Evolutionary conservation across 2,329 filamentous ascomycete species (phyloP).

Genomic region (Xylariaceae sp.): DNA sequence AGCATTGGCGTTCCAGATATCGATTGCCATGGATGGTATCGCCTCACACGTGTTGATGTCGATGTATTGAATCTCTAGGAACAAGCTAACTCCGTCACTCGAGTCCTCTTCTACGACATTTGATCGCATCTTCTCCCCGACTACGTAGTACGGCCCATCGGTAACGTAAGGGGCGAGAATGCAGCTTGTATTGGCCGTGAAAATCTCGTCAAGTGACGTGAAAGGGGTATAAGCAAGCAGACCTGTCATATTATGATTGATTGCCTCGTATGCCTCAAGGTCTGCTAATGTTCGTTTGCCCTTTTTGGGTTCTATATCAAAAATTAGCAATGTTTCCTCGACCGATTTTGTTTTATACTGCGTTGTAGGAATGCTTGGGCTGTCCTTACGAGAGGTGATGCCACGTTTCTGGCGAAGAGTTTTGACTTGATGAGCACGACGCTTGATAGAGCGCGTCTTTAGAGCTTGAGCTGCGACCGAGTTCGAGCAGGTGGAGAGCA

Average conservation of each 20-base stretch:
- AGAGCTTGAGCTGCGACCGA: constrained; percentile 36
- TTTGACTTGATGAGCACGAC: constrained; percentile 37
- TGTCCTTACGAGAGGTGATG: constrained; percentile 28
- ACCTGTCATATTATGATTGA: constrained; percentile 33
- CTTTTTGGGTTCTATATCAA: constrained; percentile 25
- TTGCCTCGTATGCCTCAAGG: constrained; percentile 31
- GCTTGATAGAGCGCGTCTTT: constrained; percentile 37
- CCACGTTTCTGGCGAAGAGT: constrained; percentile 37
- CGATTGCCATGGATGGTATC: constrained; percentile 38
- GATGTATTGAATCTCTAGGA: constrained; percentile 43
- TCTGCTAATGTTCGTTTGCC: constrained; percentile 32
- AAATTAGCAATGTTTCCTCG: not conserved
- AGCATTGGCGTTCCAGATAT: constrained; percentile 43
- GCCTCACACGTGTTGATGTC: constrained; percentile 45
- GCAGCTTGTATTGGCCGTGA: constrained; percentile 34
- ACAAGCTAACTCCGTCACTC: constrained; percentile 39
- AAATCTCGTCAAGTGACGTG: constrained; percentile 32
- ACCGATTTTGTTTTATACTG: not conserved
- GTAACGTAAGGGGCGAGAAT: constrained; percentile 34
- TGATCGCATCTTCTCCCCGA: constrained; percentile 42
- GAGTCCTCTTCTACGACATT: constrained; percentile 40
- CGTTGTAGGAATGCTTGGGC: no score
- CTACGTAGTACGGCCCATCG: constrained; percentile 40
- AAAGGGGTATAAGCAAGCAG: constrained; percentile 13
- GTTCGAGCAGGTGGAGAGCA: constrained; percentile 38